phyloP scores from a whole-genome alignment of 805 yeast genomes.

The Candida palmyrensis region DNA sequence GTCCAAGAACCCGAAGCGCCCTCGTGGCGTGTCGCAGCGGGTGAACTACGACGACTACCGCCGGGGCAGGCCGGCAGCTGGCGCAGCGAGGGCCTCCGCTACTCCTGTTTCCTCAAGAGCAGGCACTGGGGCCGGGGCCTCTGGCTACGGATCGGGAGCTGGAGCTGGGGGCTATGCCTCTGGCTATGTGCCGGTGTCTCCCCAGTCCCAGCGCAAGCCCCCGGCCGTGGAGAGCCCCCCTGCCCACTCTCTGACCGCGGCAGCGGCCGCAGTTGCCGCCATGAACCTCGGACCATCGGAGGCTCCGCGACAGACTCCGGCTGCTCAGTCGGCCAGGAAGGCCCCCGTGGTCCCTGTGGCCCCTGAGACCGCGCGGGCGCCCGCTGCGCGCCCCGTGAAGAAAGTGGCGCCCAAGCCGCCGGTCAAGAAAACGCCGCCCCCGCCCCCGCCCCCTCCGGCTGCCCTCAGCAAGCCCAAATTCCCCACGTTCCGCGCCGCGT shows the following conservation, averaged over 20 bases:
- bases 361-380: slow-evolving; percentile 14
- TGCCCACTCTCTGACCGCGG: background rate
- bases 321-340: too few relatives aligned
- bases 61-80: slow-evolving; percentile 12
- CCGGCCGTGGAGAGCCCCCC: background rate
- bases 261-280: slow-evolving; percentile 12
- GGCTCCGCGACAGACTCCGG: slow-evolving; percentile 12
- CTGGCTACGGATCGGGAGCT: background rate
- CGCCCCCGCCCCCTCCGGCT: slow-evolving; percentile 60
- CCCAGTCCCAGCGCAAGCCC: slow-evolving; percentile 8
- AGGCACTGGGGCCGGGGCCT: too few relatives aligned
- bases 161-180: slow-evolving; percentile 1
- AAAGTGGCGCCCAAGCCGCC: slow-evolving; percentile 64
- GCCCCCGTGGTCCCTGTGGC: slow-evolving; percentile 9
- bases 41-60: slow-evolving; percentile 41
- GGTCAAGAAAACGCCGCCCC: slow-evolving; percentile 28
- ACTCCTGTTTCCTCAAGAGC: too few relatives aligned
- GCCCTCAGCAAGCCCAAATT: slow-evolving; percentile 50
- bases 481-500: slow-evolving; percentile 81
- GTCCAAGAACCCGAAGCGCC: slow-evolving; percentile 68
- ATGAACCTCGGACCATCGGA: slow-evolving; percentile 15
- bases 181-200: slow-evolving; percentile 1
- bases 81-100: background rate
- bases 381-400: slow-evolving; percentile 19
- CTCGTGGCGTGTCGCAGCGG: slow-evolving; percentile 46